Base-by-base conservation (phyloP, 78 protist species). In the Acrasis kona region DNA sequence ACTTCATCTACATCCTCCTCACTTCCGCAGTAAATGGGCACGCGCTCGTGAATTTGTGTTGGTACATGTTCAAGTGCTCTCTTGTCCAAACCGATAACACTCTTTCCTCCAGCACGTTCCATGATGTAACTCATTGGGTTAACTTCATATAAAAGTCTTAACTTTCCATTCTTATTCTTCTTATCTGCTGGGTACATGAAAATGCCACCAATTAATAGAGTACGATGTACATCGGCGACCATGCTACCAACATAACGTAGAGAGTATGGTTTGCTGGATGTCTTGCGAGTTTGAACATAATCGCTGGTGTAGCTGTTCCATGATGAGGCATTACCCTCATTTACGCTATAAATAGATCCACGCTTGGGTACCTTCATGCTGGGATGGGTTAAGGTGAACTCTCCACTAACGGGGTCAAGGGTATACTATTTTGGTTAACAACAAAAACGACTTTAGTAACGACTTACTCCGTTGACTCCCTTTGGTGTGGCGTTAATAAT, bases 221-320 rank as follows among this genome's bases (percentile, higher is more conserved):
- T 96, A 37, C 98, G 82, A 87, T 96, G 97, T 12, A 96, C 85
- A 50, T 96, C 99, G 41, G 92, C 91, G 5, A 94, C 97, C 97
- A 93, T 90, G 39, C 76, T 34, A n/a, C 98, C 98, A 8, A 95
- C 83, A 76, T 95, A 95, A 40, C 98, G 80, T 9, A 81, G 35
- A 0, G 92, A 78, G 36, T 82, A 91, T 12, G 74, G 57, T 69
- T 65, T 58, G 29, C n/a, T 79, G n/a, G 8, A n/a, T 75, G 32
- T 8, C 39, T 38, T 58, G 3, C 78, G 76, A 77, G 61, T 32
- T 5, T 70, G 68, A 31, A 84, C 77, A 19, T 19, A 79, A 10
- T 73, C 42, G 29, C 31, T 29, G 28, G 80, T 71, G 12, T 38
- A 68, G 42, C 72, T 42, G 41, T 0, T 81, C 96, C 96, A 94